Evolutionary conservation across 2,329 filamentous ascomycete genomes (phyloP).

Genomic region (Mycogone perniciosa): DNA sequence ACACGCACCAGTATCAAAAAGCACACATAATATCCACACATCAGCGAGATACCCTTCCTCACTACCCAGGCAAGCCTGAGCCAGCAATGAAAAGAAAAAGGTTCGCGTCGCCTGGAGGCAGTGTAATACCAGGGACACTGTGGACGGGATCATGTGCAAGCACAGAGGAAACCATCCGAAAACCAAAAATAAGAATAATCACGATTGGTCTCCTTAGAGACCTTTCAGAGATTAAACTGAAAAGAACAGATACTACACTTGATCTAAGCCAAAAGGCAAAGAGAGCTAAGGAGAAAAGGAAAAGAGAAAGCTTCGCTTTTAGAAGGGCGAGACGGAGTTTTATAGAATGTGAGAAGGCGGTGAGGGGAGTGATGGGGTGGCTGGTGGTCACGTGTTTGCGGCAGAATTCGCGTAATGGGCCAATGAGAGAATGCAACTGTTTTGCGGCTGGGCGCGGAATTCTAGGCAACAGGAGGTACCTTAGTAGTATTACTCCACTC

Average conservation of each 20-base stretch:
- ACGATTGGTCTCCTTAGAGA: conserved; percentile 63
- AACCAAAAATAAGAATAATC: conserved; percentile 68
- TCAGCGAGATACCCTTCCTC: conserved; percentile 39
- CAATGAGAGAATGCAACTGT: neutral
- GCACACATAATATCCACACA: too few relatives aligned
- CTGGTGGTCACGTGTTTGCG: conserved; percentile 3
- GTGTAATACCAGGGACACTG: conserved; percentile 42
- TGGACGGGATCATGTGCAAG: conserved; percentile 35
- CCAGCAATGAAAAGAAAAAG: conserved; percentile 34
- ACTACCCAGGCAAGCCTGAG: conserved; percentile 31
- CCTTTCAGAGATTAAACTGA: conserved; percentile 95
- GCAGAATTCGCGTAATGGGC: conserved; percentile 1
- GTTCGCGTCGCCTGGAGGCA: conserved; percentile 40
- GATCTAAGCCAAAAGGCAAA: conserved; percentile 69
- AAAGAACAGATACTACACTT: conserved; percentile 97
- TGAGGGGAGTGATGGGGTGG: conserved; percentile 9
- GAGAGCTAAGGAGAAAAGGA: conserved; percentile 36
- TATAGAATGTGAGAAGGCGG: conserved; percentile 22
- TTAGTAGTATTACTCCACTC: too few relatives aligned
- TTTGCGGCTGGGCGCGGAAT: too few relatives aligned
- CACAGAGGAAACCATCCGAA: conserved; percentile 32
- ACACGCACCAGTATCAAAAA: too few relatives aligned
- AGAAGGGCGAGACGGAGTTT: conserved; percentile 13
- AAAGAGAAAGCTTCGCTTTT: conserved; percentile 19
- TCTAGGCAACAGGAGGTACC: too few relatives aligned